Conservation (phyloP, 306 rosid genomes). For the Inga leiocalycina region DNA sequence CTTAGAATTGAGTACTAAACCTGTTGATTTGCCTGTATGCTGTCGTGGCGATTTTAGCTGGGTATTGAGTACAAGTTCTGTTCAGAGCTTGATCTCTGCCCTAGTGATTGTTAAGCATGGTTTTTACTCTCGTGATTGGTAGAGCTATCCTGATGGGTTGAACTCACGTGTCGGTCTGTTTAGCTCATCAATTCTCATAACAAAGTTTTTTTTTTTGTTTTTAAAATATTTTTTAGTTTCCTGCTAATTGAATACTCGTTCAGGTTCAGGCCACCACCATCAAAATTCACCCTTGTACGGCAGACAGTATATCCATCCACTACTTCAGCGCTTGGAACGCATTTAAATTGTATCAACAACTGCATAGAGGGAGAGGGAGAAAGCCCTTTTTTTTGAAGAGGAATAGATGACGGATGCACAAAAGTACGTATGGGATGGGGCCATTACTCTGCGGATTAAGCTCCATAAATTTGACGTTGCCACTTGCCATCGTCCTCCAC, state of each 20-base stretch:
- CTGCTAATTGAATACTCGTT: background rate
- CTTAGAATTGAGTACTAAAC: background rate
- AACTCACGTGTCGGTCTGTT: background rate
- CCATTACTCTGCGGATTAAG: constrained; percentile 84
- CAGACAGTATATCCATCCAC: background rate
- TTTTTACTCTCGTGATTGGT: background rate
- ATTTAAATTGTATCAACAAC: constrained; percentile 1
- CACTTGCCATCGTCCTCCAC: constrained; percentile 85
- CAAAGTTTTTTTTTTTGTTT: background rate
- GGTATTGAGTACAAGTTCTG: background rate
- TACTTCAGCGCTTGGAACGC: background rate
- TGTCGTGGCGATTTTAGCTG: background rate
- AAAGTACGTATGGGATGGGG: constrained; percentile 78
- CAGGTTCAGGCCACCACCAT: background rate
- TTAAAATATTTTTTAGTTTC: background rate
- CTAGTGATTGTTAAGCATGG: background rate
- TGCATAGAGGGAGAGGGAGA: background rate
- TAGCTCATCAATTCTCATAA: background rate
- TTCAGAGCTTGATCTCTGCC: background rate
- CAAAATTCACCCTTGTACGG: background rate
- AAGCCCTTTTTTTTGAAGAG: background rate
- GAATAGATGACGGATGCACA: constrained; percentile 59
- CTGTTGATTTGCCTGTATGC: background rate
- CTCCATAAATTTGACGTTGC: constrained; percentile 93
- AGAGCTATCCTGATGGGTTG: background rate